phyloP scores from a whole-genome alignment of 2,329 filamentous ascomycete species.

The Aspergillus pseudoterreus region DNA sequence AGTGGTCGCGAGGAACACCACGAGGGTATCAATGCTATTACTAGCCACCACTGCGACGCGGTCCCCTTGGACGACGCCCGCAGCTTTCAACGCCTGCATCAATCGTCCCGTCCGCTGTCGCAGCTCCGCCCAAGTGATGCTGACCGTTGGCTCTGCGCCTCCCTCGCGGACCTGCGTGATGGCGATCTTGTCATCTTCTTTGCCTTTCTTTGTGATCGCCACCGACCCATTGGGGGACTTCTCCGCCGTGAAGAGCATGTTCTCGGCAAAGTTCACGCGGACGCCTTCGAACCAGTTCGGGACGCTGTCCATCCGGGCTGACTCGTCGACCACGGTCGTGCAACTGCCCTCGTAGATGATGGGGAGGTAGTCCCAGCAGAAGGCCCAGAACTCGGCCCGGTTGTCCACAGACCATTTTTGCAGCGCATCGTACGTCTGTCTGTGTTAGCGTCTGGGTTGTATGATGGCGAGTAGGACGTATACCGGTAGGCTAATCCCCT shows the following conservation, averaged over 20 bases:
- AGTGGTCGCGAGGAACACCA: slow-evolving; percentile 65
- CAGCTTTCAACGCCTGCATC: slow-evolving; percentile 62
- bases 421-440: slow-evolving; percentile 56
- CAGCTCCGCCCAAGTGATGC: slow-evolving; percentile 66
- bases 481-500: slow-evolving; percentile 58
- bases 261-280: slow-evolving; percentile 74
- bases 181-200: slow-evolving; percentile 69
- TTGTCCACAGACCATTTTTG: slow-evolving; percentile 65
- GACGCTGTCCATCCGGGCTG: slow-evolving; percentile 64
- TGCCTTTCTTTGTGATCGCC: slow-evolving; percentile 52
- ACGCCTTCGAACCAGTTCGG: slow-evolving; percentile 77
- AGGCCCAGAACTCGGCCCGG: slow-evolving; percentile 62
- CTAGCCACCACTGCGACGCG: slow-evolving; percentile 71
- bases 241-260: slow-evolving; percentile 62
- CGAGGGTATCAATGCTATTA: slow-evolving; percentile 70
- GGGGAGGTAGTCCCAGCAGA: slow-evolving; percentile 58
- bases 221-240: slow-evolving; percentile 37
- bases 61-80: slow-evolving; percentile 68
- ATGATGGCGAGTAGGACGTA: background rate
- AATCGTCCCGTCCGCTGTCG: slow-evolving; percentile 56
- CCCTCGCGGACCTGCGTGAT: slow-evolving; percentile 59
- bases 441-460: background rate
- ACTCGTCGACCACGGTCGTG: slow-evolving; percentile 63
- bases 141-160: slow-evolving; percentile 25
- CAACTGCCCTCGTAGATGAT: slow-evolving; percentile 63